phyloP scores from a whole-genome alignment of 2,329 filamentous ascomycete species.

The Aspergillus versicolor region DNA sequence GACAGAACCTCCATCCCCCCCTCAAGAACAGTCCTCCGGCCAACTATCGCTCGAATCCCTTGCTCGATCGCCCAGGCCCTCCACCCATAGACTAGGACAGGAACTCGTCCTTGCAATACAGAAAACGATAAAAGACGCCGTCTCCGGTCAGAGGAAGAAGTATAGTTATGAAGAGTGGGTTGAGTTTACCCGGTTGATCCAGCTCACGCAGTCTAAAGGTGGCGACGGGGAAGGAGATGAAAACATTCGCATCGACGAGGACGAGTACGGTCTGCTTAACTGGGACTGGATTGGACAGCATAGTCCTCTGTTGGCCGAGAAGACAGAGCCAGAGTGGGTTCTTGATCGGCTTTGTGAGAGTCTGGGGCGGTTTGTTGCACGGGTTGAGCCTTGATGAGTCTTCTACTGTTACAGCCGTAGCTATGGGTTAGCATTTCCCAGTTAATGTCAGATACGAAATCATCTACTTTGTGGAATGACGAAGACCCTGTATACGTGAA shows the following conservation, averaged over 20 bases:
- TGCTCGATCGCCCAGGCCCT: constrained; percentile 45
- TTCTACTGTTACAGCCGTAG: too few species aligned
- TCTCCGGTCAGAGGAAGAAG: constrained; percentile 46
- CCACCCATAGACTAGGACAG: constrained; percentile 60
- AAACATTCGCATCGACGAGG: constrained; percentile 43
- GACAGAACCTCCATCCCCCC: too few species aligned
- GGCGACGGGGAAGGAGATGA: constrained; percentile 27
- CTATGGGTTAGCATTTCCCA: too few species aligned
- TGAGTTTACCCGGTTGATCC: constrained; percentile 74
- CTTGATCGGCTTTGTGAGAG: constrained; percentile 66
- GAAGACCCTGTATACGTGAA: too few species aligned
- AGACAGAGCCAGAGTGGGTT: constrained; percentile 66
- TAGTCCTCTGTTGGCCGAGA: constrained; percentile 64
- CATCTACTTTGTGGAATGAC: too few species aligned
- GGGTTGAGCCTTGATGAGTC: too few species aligned
- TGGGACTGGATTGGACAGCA: constrained; percentile 74
- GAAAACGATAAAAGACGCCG: constrained; percentile 42
- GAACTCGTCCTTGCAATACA: constrained; percentile 70
- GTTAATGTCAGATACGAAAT: too few species aligned
- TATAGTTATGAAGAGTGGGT: constrained; percentile 87
- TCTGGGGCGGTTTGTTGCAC: constrained; percentile 33
- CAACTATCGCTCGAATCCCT: constrained; percentile 43
- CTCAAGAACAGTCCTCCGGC: too few species aligned
- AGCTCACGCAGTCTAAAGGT: constrained; percentile 44
- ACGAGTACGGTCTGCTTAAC: constrained; percentile 60